Evolutionary conservation across 116 monocot species (phyloP).

Genomic region (Trichopus zeylanicus): DNA sequence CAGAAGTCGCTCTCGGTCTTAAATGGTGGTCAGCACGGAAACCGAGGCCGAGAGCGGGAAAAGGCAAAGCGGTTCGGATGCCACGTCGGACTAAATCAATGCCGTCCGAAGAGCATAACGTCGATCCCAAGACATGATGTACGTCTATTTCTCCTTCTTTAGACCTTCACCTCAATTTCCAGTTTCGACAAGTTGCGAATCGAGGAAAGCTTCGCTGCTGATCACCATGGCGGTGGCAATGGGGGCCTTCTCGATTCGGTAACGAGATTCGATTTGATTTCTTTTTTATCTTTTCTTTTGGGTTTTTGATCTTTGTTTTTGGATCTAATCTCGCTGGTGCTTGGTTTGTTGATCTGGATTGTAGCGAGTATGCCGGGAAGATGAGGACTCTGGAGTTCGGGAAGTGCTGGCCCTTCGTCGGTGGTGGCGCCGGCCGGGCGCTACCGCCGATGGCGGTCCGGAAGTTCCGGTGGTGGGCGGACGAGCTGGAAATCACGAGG

Average conservation of each 20-base stretch:
- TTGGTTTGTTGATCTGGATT: neutral
- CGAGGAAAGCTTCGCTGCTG: neutral
- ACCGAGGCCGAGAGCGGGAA: slow-evolving; percentile 26
- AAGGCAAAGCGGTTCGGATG: slow-evolving; percentile 7
- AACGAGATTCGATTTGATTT: too few relatives aligned
- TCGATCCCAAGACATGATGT: too few relatives aligned
- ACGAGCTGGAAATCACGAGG: slow-evolving; percentile 23
- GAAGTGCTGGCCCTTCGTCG: slow-evolving; percentile 40
- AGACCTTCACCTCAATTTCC: neutral
- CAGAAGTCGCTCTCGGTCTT: slow-evolving; percentile 29
- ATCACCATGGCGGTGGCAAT: slow-evolving; percentile 16
- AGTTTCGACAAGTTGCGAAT: neutral
- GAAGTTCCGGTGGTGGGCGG: slow-evolving; percentile 40
- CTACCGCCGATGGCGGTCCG: slow-evolving; percentile 32
- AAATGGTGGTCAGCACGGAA: slow-evolving; percentile 6
- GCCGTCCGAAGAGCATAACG: too few relatives aligned
- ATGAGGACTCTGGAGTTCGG: slow-evolving; percentile 24
- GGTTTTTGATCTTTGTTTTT: neutral
- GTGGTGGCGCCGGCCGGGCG: neutral
- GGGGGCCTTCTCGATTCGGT: slow-evolving; percentile 36
- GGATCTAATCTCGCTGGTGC: neutral
- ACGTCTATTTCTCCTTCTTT: too few relatives aligned
- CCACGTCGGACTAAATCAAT: too few relatives aligned
- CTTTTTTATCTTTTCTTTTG: neutral
- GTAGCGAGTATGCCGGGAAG: slow-evolving; percentile 32